phyloP scores from a whole-genome alignment of 306 rosid species.

The Medicago arabica region DNA sequence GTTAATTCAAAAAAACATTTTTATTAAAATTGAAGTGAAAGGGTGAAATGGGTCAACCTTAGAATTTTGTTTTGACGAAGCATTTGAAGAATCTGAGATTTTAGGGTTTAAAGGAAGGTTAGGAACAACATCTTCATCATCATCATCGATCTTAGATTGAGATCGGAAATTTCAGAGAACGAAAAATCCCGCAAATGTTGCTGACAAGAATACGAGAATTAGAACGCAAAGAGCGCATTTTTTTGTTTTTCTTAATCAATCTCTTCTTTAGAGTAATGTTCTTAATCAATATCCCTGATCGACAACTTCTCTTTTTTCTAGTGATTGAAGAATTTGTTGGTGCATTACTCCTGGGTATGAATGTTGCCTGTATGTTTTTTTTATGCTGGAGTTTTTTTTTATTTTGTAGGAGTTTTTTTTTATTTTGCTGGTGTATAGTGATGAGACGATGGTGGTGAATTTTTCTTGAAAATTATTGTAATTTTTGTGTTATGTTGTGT shows the following conservation, averaged over 20 bases:
- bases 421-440: too few relatives aligned
- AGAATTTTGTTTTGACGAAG: constrained; percentile 32
- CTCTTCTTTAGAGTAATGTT: background rate
- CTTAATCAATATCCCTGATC: too few relatives aligned
- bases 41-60: constrained; percentile 45
- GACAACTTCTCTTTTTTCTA: too few relatives aligned
- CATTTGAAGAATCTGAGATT: too few relatives aligned
- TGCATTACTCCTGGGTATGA: too few relatives aligned
- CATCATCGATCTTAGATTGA: constrained; percentile 45
- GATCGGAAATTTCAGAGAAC: constrained; percentile 83
- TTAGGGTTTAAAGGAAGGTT: background rate
- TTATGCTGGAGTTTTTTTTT: too few relatives aligned
- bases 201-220: constrained; percentile 85
- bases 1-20: constrained; percentile 6
- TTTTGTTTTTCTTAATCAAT: constrained; percentile 1
- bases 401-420: too few relatives aligned
- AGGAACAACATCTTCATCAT: constrained; percentile 25
- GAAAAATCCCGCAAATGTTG: constrained; percentile 94
- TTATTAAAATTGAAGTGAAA: constrained; percentile 32
- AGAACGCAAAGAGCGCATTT: constrained; percentile 79
- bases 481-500: too few relatives aligned
- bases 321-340: too few relatives aligned
- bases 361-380: too few relatives aligned
- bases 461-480: too few relatives aligned
- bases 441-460: too few relatives aligned